Evolutionary conservation across 805 yeast genomes (phyloP).

Genomic region (Candida odintsovae): DNA sequence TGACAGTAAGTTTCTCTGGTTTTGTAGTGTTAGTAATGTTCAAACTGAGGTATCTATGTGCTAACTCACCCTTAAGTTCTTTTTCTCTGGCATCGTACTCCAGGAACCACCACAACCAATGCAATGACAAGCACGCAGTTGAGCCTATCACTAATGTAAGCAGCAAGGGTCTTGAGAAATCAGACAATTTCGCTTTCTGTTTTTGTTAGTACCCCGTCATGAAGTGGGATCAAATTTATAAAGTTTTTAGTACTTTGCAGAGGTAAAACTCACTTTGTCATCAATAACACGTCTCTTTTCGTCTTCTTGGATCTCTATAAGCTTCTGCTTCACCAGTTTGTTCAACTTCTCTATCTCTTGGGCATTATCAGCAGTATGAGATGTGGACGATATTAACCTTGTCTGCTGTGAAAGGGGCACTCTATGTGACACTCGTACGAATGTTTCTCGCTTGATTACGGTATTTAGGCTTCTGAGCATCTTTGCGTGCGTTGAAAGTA

Average conservation of each 20-base stretch:
- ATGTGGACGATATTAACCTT: neutral
- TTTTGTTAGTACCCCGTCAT: neutral
- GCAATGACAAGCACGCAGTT: slow-evolving; percentile 18
- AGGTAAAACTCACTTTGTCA: slow-evolving; percentile 10
- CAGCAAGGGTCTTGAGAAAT: slow-evolving; percentile 20
- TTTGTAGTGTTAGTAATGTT: slow-evolving; percentile 5
- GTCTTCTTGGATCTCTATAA: slow-evolving; percentile 14
- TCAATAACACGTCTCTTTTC: slow-evolving; percentile 10
- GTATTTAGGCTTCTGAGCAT: neutral
- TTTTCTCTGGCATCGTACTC: slow-evolving; percentile 17
- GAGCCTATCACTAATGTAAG: slow-evolving; percentile 19
- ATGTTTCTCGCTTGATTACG: neutral
- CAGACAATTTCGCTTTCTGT: slow-evolving; percentile 22
- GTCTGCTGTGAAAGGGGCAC: neutral
- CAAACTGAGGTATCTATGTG: neutral
- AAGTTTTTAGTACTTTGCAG: too few species aligned
- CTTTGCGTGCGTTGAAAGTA: neutral
- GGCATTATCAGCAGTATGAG: slow-evolving; percentile 7
- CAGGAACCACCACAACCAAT: slow-evolving; percentile 22
- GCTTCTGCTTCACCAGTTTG: slow-evolving; percentile 15
- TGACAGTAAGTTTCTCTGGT: slow-evolving; percentile 7
- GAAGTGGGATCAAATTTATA: neutral
- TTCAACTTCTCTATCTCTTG: slow-evolving; percentile 21
- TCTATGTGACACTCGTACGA: neutral
- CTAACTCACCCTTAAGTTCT: slow-evolving; percentile 15